Conservation (phyloP, 495 filamentous ascomycete genomes). For the Neurospora intermedia region DNA sequence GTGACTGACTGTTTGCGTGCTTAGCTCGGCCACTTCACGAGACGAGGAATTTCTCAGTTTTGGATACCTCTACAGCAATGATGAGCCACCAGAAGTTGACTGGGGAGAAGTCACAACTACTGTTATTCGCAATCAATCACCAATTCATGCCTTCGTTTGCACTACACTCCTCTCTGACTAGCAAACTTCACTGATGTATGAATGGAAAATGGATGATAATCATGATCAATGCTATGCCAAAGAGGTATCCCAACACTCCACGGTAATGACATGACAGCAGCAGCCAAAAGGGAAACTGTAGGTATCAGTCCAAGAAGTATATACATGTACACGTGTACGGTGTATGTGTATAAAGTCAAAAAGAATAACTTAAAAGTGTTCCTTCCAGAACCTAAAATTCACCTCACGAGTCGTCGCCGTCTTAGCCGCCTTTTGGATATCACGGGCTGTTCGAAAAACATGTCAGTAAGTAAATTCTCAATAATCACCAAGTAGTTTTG, state of each 20-base stretch:
- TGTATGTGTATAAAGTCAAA: background rate
- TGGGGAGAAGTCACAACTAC: no score
- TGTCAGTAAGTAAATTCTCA: conserved; percentile 16
- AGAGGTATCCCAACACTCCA: background rate
- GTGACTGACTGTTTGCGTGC: no score
- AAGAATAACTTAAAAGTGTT: conserved; percentile 51
- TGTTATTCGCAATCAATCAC: no score
- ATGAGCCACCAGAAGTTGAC: no score
- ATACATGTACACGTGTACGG: background rate
- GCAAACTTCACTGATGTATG: no score
- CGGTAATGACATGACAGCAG: background rate
- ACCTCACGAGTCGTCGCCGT: conserved; percentile 62
- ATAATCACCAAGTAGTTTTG: background rate
- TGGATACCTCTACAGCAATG: no score
- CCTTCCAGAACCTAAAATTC: conserved; percentile 97
- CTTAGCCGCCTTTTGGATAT: conserved; percentile 75
- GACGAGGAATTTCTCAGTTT: no score
- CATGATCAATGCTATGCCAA: background rate
- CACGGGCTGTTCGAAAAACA: conserved; percentile 48
- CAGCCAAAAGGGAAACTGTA: background rate
- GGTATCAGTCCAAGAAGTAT: background rate
- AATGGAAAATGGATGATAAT: no score
- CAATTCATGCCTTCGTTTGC: no score
- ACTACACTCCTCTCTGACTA: no score
- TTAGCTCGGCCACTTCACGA: no score